phyloP scores from a whole-genome alignment of 108 stramenopile species.

The Discostella pseudostelligera region DNA sequence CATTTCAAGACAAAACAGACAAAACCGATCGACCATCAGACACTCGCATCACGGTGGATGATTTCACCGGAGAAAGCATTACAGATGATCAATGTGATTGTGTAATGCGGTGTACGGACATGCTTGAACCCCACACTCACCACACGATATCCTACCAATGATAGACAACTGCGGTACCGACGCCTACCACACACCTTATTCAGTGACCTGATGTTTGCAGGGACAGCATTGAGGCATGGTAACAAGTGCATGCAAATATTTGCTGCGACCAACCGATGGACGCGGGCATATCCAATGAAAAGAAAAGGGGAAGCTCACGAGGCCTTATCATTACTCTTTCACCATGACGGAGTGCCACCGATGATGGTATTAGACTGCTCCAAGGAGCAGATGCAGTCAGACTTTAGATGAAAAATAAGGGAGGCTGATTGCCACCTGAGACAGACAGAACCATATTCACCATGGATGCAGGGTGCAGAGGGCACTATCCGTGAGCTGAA shows the following conservation, averaged over 20 bases:
- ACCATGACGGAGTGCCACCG: slow-evolving; percentile 14
- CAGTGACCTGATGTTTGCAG: background rate
- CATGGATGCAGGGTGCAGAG: slow-evolving; percentile 17
- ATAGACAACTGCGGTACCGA: slow-evolving; percentile 10
- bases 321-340: slow-evolving; percentile 1
- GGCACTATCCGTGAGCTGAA: slow-evolving; percentile 32
- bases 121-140: background rate
- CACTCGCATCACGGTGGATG: slow-evolving; percentile 31
- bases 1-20: background rate
- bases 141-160: slow-evolving; percentile 13
- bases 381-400: slow-evolving; percentile 21
- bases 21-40: background rate
- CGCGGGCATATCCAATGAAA: slow-evolving; percentile 21
- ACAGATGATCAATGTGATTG: slow-evolving; percentile 24
- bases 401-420: slow-evolving; percentile 7
- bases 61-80: slow-evolving; percentile 15
- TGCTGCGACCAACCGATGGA: slow-evolving; percentile 8
- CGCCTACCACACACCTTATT: background rate
- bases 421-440: slow-evolving; percentile 22
- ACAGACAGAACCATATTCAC: slow-evolving; percentile 20
- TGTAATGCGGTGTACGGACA: slow-evolving; percentile 24
- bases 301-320: slow-evolving; percentile 15
- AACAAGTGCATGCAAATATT: slow-evolving; percentile 17
- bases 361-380: slow-evolving; percentile 26
- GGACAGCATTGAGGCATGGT: slow-evolving; percentile 2